Conservation (phyloP, 2,329 filamentous ascomycete genomes). For the Paraphaeosphaeria sporulosa region DNA sequence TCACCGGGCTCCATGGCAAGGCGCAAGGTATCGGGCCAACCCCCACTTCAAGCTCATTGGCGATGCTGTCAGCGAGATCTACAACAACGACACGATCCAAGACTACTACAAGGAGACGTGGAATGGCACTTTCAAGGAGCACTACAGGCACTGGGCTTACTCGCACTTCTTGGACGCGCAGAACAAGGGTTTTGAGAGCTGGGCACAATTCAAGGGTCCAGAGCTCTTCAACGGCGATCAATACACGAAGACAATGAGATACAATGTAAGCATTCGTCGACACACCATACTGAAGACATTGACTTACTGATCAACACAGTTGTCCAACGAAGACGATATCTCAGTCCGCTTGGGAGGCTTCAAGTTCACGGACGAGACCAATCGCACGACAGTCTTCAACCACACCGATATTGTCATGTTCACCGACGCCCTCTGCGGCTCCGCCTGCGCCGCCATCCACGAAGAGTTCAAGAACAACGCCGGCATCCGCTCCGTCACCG, state of each 20-base stretch:
- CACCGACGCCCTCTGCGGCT: constrained; percentile 65
- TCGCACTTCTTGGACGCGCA: constrained; percentile 35
- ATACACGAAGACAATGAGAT: constrained; percentile 48
- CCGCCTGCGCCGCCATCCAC: constrained; percentile 65
- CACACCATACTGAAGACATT: neutral
- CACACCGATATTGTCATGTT: constrained; percentile 52
- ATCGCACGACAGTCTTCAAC: constrained; percentile 43
- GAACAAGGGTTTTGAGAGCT: constrained; percentile 48
- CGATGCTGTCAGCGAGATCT: constrained; percentile 31
- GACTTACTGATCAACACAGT: constrained; percentile 20
- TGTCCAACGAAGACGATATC: constrained; percentile 28
- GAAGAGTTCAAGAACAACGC: constrained; percentile 60
- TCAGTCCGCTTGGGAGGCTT: constrained; percentile 24
- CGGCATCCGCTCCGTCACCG: constrained; percentile 62
- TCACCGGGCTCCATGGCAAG: constrained; percentile 46
- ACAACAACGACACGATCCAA: constrained; percentile 20
- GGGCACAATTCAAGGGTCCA: constrained; percentile 55
- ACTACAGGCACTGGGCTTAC: constrained; percentile 31
- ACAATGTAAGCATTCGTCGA: constrained; percentile 30
- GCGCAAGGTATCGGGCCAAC: constrained; percentile 30
- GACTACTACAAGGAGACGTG: constrained; percentile 14
- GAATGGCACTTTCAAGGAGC: constrained; percentile 19
- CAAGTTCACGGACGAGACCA: constrained; percentile 29
- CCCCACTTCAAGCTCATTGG: constrained; percentile 29
- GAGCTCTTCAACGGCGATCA: constrained; percentile 41